Conservation (phyloP, 345 rosid species). For the Anacardium occidentale region DNA sequence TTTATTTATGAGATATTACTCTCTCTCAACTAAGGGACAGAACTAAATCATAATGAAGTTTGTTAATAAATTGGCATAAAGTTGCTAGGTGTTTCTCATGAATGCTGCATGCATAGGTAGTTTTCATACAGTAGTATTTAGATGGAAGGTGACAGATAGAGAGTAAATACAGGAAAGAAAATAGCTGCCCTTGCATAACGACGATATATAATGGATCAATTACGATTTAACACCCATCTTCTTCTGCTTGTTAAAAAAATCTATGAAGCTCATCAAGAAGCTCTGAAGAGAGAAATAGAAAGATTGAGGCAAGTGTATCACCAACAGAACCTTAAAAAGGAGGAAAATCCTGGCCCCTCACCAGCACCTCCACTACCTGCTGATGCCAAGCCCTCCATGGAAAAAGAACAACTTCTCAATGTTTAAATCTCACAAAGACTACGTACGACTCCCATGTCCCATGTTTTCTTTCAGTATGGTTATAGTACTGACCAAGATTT, state of each 20-base stretch:
- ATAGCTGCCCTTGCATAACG: neutral
- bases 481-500: neutral
- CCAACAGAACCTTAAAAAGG: conserved; percentile 52
- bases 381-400: conserved; percentile 28
- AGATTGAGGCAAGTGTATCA: conserved; percentile 72
- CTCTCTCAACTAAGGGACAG: no score
- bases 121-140: neutral
- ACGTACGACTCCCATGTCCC: conserved; percentile 2
- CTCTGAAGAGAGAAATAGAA: conserved; percentile 86
- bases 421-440: conserved; percentile 19
- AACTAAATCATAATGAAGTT: neutral
- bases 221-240: neutral
- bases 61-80: neutral
- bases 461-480: neutral
- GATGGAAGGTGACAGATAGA: neutral
- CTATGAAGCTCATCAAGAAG: conserved; percentile 81
- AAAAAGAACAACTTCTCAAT: conserved; percentile 40
- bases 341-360: conserved; percentile 27
- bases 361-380: conserved; percentile 22
- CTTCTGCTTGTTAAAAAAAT: neutral
- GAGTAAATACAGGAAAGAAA: neutral
- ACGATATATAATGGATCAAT: no score
- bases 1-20: no score
- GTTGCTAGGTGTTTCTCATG: no score
- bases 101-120: neutral